Evolutionary conservation across 768 basidiomycete genomes (phyloP).

Genomic region (Boletus rufocinnamomeus): DNA sequence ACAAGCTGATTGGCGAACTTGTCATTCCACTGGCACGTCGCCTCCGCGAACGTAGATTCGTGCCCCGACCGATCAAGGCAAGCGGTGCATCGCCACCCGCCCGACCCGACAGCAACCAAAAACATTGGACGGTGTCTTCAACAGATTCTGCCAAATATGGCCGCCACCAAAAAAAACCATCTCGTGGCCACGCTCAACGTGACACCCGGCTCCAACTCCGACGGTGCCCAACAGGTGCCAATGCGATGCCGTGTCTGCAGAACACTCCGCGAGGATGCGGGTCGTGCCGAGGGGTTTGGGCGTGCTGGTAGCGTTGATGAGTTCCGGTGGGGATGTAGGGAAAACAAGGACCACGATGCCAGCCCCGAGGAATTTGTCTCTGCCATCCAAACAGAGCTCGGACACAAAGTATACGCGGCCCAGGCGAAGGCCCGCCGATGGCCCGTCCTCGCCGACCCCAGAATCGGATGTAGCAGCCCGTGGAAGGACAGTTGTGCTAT

Average conservation of each 20-base stretch:
- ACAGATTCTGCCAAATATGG: neutral
- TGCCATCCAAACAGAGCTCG: slow-evolving; percentile 73
- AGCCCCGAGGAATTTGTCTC: slow-evolving; percentile 57
- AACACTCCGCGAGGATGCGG: slow-evolving; percentile 61
- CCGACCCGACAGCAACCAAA: neutral
- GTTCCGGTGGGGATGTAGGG: slow-evolving; percentile 84
- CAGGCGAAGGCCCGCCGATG: slow-evolving; percentile 75
- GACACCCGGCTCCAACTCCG: slow-evolving; percentile 4
- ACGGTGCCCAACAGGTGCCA: slow-evolving; percentile 17
- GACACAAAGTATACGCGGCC: slow-evolving; percentile 66
- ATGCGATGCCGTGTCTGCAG: slow-evolving; percentile 29
- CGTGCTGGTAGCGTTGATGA: slow-evolving; percentile 87
- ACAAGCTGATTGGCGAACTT: slow-evolving; percentile 26
- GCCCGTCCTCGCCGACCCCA: slow-evolving; percentile 85
- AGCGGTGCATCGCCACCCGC: too few relatives aligned
- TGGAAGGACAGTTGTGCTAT: slow-evolving; percentile 69
- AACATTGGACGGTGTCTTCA: neutral
- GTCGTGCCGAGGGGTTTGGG: slow-evolving; percentile 54
- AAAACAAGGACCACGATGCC: slow-evolving; percentile 62
- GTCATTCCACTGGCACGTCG: neutral
- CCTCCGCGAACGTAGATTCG: neutral
- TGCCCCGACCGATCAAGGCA: neutral
- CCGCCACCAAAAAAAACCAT: neutral
- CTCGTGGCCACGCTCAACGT: neutral
- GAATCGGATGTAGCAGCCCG: slow-evolving; percentile 91